Evolutionary conservation across 2,329 filamentous ascomycete species (phyloP), one percentile per base, ranked within the genome.

Genomic region (Aspergillus fijiensis): DNA sequence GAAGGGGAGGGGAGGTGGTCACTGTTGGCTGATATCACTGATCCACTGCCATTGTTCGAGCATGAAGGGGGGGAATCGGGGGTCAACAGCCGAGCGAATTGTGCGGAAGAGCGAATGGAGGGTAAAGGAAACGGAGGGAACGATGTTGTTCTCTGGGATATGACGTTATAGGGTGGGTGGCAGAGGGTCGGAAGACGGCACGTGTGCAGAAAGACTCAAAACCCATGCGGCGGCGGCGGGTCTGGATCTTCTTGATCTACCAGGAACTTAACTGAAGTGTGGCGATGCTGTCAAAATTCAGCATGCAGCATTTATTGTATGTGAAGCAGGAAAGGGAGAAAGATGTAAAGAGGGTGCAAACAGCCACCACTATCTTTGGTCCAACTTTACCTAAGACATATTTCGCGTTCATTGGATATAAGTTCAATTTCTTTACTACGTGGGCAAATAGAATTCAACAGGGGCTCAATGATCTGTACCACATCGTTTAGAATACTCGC

Each of bases 111-210:
- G 63, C 62, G 57, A 62, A 62, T 51, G 60, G 58, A 59, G 57
- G 59, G 61, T 54, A 57, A 65, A 54, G 54, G 60, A 66, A 63
- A 64, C 61, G 65, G 67, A 65, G 61, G 59, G 52, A 64, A 67
- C 65, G 63, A 69, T 61, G 69, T 70, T 67, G 66, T 66, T 69
- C 65, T 66, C 62, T 69, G 1, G 69, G 69, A 57, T 67, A 68
- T 69, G 67, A 67, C 67, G 67, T 67, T 67, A 69, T 67, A 60
- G 55, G 59, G 57, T 56, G 52, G 63, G 54, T 52, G 45, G 58
- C 54, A 60, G 35, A 61, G 54, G 42, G 33, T 29, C 49, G 27
- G 45, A 45, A 57, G 53, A 54, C 58, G 64, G 63, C 63, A 62
- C 60, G 51, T 58, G 51, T 65, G 61, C 61, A 60, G 60, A 58